Evolutionary conservation across 116 monocot genomes (phyloP).

Genomic region (Iris pallida): DNA sequence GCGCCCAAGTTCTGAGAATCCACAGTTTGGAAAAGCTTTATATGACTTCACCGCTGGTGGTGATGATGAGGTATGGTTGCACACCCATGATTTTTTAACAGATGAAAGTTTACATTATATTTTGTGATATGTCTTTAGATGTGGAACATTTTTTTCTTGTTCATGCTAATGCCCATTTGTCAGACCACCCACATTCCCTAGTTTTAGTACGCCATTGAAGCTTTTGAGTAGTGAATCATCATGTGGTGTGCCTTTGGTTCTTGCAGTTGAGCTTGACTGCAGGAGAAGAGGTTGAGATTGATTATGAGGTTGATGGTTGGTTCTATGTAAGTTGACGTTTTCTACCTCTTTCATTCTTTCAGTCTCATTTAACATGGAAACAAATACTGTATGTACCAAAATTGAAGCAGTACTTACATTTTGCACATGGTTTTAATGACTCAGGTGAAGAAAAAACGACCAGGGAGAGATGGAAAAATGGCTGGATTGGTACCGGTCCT

Average conservation of each 20-base stretch:
- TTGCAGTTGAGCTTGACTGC: conserved; percentile 78
- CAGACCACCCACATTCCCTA: neutral
- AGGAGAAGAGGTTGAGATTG: conserved; percentile 94
- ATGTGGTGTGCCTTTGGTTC: neutral
- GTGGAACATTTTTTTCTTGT: neutral
- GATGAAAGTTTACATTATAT: neutral
- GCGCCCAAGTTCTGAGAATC: conserved; percentile 42
- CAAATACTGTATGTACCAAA: neutral
- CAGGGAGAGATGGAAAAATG: conserved; percentile 87
- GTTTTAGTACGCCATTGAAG: no score
- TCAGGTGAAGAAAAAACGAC: conserved; percentile 89
- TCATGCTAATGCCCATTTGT: neutral
- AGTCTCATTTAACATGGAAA: neutral
- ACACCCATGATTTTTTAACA: no score
- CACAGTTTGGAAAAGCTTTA: conserved; percentile 83
- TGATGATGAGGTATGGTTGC: conserved; percentile 83
- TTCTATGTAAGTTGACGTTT: conserved; percentile 69
- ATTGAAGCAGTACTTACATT: neutral
- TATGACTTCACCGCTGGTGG: conserved; percentile 99
- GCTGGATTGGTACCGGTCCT: conserved; percentile 91
- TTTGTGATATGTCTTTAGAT: neutral
- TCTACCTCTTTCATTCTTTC: neutral
- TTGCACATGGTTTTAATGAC: neutral
- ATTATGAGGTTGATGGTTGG: conserved; percentile 99
- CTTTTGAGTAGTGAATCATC: no score